Base-by-base conservation (phyloP, 257 asterid species). In the Scutellaria baicalensis region DNA sequence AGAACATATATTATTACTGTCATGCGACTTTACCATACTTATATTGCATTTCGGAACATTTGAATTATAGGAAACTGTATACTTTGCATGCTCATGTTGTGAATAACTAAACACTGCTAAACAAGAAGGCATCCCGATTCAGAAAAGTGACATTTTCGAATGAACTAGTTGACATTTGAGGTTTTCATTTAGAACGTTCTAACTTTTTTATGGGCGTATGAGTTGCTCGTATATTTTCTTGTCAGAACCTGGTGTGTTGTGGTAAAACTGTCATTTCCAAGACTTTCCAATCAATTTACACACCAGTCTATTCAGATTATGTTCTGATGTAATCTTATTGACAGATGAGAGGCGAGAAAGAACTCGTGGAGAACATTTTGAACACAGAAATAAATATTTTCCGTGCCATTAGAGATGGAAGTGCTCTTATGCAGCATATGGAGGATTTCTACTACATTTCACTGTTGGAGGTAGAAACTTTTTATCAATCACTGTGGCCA, bases 391-490 rank as follows among this genome's bases (percentile, higher is more conserved):
- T 93, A 48, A 93, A 86, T 69, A 89, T 93, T 54, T 93, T 93
- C 85, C 94, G 80, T 6, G 64, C 97, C n/a, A 91, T 93, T 49
- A 84, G 99, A 86, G 99, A 93, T 75, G 99, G 97, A 50, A 93
- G 89, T 83, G 99, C 96, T 59, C 95, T 93, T 6, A 91, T 91
- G 99, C 99, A 93, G 84, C 99, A 93, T 52, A 93, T 93, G 99
- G 99, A 93, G 80, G 97, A 93, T 80, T 93, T 93, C 86, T 93
- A 93, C 57, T 93, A 93, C 73, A 78, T 93, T 39, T 75, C 96
- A 4, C 77, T 93, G 71, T 85, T 93, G 56, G 97, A 93, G 99
- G 99, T 93, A 79, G 58, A 16, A 23, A 6, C 23, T 42, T 27
- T 66, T 33, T 33, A 13, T 16, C 9, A 63, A 1, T 43, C 68